Evolutionary conservation across 2,329 filamentous ascomycete species (phyloP), one percentile per base, ranked within the genome.

Genomic region (Fusarium sp.): DNA sequence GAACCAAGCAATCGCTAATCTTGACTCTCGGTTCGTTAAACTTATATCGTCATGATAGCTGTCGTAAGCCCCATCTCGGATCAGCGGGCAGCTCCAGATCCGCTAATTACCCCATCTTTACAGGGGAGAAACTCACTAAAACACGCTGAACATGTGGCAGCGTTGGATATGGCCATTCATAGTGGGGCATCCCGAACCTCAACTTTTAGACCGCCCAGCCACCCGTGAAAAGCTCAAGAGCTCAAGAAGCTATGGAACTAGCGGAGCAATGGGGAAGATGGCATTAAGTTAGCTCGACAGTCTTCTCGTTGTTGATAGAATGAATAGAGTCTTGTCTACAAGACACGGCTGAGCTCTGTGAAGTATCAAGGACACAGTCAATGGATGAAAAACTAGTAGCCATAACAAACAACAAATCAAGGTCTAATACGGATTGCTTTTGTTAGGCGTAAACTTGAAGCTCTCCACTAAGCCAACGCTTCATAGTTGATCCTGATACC

Each of bases 31-130:
- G 11, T 34, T 34, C 22, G 7, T 29, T 34, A 60, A 14, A 44
- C 51, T 56, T 37, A 30, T 30, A 62, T 42, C 41, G 51, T 63
- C 46, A 30, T 29, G n/a, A 25, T 34, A 41, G 16, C 34, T 48
- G 40, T 51, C 42, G 30, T 41, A 40, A 70, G 48, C 42, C 57
- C 40, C 34, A 49, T 41, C 37, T 68, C 30, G 40, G 44, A 37
- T 45, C 22, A 41, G 25, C 32, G 49, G 34, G 27, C 49, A 41
- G 60, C 29, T 70, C 40, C 13, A 44, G 51, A 51, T 51, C 61
- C 61, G 70, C 52, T 25, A 20, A 14, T 56, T 61, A 49, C 66
- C 68, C 67, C 67, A 57, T 56, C 49, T 61, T 62, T 69, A 30
- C 57, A 61, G 66, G 61, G 61, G 61, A 61, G 49, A 56, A 45